Percentiles rank a stretch among this genome's conserved stretches.
Evolutionary conservation across 75 land plant genomes (phyloP).

Genomic region (Selaginella moellendorffii): DNA sequence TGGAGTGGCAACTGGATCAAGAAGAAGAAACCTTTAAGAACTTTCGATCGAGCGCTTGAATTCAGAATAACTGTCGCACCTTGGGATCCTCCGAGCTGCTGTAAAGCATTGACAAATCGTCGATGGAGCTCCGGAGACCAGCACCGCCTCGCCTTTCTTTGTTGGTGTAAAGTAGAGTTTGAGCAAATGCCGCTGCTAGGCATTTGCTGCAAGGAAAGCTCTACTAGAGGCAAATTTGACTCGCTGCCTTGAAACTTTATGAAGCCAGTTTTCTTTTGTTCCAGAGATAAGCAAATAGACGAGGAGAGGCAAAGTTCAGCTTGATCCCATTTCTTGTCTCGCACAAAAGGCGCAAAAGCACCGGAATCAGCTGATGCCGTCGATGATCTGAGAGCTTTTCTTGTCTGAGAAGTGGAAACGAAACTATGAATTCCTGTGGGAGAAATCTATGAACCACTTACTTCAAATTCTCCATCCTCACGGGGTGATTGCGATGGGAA

Average conservation of each 20-base stretch:
- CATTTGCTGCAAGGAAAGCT: not conserved
- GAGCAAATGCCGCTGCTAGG: not conserved
- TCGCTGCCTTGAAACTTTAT: not conserved
- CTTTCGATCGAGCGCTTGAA: conserved; percentile 11
- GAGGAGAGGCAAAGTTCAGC: not conserved
- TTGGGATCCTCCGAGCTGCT: conserved; percentile 52
- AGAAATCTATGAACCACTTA: not conserved
- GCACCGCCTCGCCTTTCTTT: conserved; percentile 25
- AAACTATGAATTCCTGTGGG: not conserved
- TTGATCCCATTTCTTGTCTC: not conserved
- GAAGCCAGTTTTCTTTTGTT: not conserved
- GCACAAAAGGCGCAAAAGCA: no score
- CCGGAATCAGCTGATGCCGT: no score
- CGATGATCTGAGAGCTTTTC: no score
- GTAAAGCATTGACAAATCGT: conserved; percentile 39
- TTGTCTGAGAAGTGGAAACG: not conserved
- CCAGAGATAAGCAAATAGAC: not conserved
- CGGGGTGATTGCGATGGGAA: no score
- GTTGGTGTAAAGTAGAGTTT: not conserved
- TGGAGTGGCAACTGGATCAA: conserved; percentile 38
- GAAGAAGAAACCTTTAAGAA: not conserved
- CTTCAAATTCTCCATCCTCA: not conserved
- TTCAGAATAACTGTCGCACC: conserved; percentile 15
- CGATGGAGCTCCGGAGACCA: conserved; percentile 58
- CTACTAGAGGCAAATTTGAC: no score